Evolutionary conservation across 2,329 filamentous ascomycete genomes (phyloP).

Genomic region (Cordyceps farinosa): DNA sequence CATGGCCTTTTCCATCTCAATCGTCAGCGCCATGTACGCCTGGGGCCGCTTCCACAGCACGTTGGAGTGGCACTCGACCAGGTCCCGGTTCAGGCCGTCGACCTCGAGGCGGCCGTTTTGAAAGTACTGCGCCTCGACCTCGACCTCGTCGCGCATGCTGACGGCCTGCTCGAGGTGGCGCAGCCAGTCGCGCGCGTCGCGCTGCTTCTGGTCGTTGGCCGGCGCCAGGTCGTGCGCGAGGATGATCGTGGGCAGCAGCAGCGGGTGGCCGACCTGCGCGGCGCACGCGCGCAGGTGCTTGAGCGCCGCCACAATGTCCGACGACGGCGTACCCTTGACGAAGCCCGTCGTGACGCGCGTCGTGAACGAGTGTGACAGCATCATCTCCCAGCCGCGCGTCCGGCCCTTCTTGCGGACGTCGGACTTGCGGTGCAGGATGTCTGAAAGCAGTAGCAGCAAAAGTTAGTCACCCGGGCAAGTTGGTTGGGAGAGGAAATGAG

Average conservation of each 20-base stretch:
- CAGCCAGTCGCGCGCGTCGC: slow-evolving; percentile 60
- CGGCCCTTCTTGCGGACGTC: slow-evolving; percentile 62
- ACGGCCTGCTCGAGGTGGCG: slow-evolving; percentile 59
- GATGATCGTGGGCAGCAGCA: slow-evolving; percentile 57
- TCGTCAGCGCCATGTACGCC: slow-evolving; percentile 53
- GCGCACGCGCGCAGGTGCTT: slow-evolving; percentile 48
- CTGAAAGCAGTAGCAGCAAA: slow-evolving; percentile 28
- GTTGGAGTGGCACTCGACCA: slow-evolving; percentile 61
- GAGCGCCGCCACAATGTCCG: slow-evolving; percentile 49
- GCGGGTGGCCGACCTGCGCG: slow-evolving; percentile 51
- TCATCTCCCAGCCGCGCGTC: slow-evolving; percentile 62
- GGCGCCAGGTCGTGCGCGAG: slow-evolving; percentile 55
- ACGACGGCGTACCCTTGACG: slow-evolving; percentile 58
- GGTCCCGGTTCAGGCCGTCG: slow-evolving; percentile 57
- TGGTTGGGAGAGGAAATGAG: neutral
- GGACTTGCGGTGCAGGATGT: slow-evolving; percentile 63
- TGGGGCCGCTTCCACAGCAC: slow-evolving; percentile 62
- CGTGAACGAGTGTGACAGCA: slow-evolving; percentile 55
- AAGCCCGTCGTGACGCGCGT: slow-evolving; percentile 57
- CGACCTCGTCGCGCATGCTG: slow-evolving; percentile 57
- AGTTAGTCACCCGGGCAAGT: neutral
- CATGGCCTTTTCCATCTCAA: slow-evolving; percentile 48
- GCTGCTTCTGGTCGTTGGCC: slow-evolving; percentile 58
- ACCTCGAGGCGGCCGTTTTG: slow-evolving; percentile 51
- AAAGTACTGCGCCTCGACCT: slow-evolving; percentile 53